Evolutionary conservation across 805 yeast species (phyloP), one percentile per base, ranked within the genome.

Genomic region (Saccharomycopsis fermentans): DNA sequence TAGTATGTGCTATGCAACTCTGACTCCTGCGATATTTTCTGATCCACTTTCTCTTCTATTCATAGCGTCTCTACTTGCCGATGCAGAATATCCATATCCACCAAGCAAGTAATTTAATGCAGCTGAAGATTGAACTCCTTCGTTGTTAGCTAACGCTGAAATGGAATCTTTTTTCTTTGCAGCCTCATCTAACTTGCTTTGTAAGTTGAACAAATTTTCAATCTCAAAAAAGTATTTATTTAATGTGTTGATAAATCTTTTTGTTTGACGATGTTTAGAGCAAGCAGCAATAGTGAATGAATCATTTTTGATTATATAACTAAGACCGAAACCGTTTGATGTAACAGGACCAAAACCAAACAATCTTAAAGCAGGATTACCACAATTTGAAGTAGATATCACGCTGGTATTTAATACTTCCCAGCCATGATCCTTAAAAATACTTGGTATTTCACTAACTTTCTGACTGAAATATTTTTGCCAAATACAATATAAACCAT

Each of bases 291-390:
- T 79, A 1, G 90, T 81, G 29, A 90, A 81, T 21, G 89, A 82
- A 66, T 89, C 87, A 50, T 77, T 81, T 69, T 91, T 90, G 64
- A 90, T 86, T 64, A 90, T 88, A 69, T 90, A 90, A 4, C 96
- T 96, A 39, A 90, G 79, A n/a, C 97, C 97, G 70, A 86, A 90
- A 2, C 97, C 97, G 67, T 88, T 91, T 54, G 90, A 86, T 14
- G 86, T 77, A 1, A 90, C 91, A 2, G 97, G 97, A 3, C 96
- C 95, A 67, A 90, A 90, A 0, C 97, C 97, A 74, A 90, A 90
- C 55, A 86, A 76, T 62, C 86, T 83, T 59, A 90, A 75, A 1
- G 96, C 86, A 5, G 96, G 96, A 69, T 90, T 90, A 40, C 97
- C 97, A 73, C 97, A 90, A 70, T 90, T 90, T 17, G 91, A 83